Conservation (phyloP, 2,329 filamentous ascomycete genomes). For the Nigrospora sphaerica region DNA sequence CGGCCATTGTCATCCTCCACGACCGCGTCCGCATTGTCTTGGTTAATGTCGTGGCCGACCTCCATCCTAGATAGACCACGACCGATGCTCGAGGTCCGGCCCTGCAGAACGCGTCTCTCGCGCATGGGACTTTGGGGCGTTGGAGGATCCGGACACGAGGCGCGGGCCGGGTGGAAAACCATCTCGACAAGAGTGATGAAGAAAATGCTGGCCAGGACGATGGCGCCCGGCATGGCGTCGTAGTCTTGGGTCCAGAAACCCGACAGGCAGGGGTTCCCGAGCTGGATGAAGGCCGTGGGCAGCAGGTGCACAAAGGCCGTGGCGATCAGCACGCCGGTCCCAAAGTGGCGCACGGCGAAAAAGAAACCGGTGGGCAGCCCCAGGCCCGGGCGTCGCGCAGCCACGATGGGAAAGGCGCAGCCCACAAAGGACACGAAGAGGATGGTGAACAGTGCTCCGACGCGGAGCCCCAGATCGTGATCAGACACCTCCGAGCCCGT, state of each 20-base stretch:
- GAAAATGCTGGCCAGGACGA: slow-evolving; percentile 34
- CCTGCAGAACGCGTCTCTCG: slow-evolving; percentile 15
- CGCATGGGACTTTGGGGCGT: slow-evolving; percentile 13
- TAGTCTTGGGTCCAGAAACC: slow-evolving; percentile 36
- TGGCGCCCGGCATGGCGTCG: slow-evolving; percentile 38
- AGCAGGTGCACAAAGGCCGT: slow-evolving; percentile 53
- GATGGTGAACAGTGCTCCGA: slow-evolving; percentile 48
- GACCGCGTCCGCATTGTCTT: not conserved
- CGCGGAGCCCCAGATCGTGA: slow-evolving; percentile 49
- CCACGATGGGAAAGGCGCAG: slow-evolving; percentile 47
- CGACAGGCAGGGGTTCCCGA: slow-evolving; percentile 34
- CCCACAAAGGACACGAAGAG: slow-evolving; percentile 39
- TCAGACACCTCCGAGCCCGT: slow-evolving; percentile 37
- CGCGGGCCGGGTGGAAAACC: slow-evolving; percentile 42
- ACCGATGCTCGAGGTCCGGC: slow-evolving; percentile 25
- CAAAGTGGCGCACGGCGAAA: slow-evolving; percentile 49
- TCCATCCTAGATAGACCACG: slow-evolving; percentile 19
- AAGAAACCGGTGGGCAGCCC: slow-evolving; percentile 49
- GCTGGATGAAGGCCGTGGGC: slow-evolving; percentile 32
- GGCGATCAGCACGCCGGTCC: slow-evolving; percentile 55
- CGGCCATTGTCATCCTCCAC: not conserved
- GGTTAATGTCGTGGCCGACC: not conserved
- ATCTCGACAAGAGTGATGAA: slow-evolving; percentile 45
- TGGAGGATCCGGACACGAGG: slow-evolving; percentile 8
- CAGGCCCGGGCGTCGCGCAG: slow-evolving; percentile 40